Evolutionary conservation across 192 early-diverging fungal genomes (phyloP), one percentile per base, ranked within the genome.

Genomic region (Backusella sp.): DNA sequence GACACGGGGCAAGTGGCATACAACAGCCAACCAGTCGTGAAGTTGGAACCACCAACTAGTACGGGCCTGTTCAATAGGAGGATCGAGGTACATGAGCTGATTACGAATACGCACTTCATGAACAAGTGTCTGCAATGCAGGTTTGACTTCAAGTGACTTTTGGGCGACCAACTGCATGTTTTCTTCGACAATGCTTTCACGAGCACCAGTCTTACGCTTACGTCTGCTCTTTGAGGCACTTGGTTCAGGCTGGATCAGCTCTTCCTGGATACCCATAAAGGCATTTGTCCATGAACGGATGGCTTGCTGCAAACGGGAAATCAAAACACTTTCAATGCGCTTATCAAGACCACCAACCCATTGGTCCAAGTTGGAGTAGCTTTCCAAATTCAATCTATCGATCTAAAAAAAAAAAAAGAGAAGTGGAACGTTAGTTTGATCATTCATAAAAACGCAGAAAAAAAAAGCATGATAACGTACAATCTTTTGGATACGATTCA

Each of bases 41-140:
- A 99, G 88, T 85, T 96, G 93, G 65, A 82, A 80, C 78, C 93
- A 95, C 94, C 95, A 98, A 39, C 90, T 89, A 11, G 90, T 90
- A 26, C 97, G 91, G 0, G 98, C 97, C 71, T 94, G 88, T 82
- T 99, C 97, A 30, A 99, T 85, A 37, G 98, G 96, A 44, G 98
- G 98, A 70, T 98, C 93, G 32, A 99, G 82, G 78, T 91, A 97
- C 93, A 99, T 97, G 77, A 95, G 89, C 85, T 99, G 97, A 88
- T 99, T 96, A 73, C 89, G 88, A 78, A 99, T 92, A 35, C 91
- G 87, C 72, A 99, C 86, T 83, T 97, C 94, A 71, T 98, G 96
- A 12, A 97, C 88, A 42, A 95, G 84, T 7, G 88, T 80, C 68
- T 91, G 86, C 26, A 96, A 84, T 42, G 83, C 75, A 8, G 95